Evolutionary conservation across 1,284 basidiomycete genomes (phyloP).

Genomic region (Ganoderma leucocontextum): DNA sequence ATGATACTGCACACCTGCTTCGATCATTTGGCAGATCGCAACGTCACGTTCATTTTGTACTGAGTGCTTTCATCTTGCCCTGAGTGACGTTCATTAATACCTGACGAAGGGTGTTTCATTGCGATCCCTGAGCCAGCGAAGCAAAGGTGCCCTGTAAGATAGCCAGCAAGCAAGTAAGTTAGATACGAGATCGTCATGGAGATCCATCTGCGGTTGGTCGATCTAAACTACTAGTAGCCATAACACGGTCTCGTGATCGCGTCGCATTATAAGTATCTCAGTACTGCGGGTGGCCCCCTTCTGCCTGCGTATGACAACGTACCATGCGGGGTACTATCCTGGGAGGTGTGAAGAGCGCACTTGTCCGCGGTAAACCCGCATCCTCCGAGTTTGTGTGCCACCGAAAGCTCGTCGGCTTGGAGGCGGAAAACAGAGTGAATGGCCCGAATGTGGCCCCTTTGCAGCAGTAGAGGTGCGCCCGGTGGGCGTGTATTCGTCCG

Average conservation of each 20-base stretch:
- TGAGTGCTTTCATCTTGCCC: neutral
- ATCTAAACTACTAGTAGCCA: neutral
- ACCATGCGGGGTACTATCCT: neutral
- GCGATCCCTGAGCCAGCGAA: neutral
- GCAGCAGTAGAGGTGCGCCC: neutral
- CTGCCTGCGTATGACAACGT: no score
- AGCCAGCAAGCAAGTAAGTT: neutral
- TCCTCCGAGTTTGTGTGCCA: neutral
- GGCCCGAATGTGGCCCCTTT: neutral
- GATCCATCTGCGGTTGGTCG: neutral
- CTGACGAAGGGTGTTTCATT: no score
- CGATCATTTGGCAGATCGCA: neutral
- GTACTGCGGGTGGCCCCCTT: no score
- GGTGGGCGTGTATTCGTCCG: neutral
- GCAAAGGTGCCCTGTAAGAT: neutral
- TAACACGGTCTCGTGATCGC: slow-evolving; percentile 1
- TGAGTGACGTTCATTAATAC: neutral
- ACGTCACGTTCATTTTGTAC: neutral
- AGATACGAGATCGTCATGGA: neutral
- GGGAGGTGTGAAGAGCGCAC: neutral
- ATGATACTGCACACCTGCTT: neutral
- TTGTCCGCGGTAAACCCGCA: neutral
- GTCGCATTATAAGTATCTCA: neutral
- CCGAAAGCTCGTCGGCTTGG: neutral
- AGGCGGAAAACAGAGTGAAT: slow-evolving; percentile 5